Evolutionary conservation across 768 basidiomycete genomes (phyloP).

Genomic region (Kwoniella pini): DNA sequence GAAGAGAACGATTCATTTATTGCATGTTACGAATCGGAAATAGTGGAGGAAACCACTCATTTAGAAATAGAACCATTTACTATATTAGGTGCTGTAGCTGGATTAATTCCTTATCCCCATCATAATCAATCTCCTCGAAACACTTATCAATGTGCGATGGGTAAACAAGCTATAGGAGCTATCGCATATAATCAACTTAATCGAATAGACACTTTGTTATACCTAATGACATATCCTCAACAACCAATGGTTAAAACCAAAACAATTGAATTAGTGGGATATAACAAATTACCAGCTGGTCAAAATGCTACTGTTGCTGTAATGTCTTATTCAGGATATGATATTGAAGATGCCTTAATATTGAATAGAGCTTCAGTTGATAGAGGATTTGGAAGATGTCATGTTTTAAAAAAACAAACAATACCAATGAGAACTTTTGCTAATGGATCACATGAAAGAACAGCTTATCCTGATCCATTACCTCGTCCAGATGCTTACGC

Average conservation of each 20-base stretch:
- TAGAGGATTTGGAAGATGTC: constrained; percentile 95
- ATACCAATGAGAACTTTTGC: constrained; percentile 94
- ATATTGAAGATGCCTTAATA: constrained; percentile 98
- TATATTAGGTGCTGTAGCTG: constrained; percentile 93
- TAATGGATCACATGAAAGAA: constrained; percentile 95
- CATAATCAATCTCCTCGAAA: constrained; percentile 99
- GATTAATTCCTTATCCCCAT: constrained; percentile 97
- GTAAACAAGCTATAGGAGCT: constrained; percentile 98
- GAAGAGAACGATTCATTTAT: constrained; percentile 98
- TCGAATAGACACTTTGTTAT: constrained; percentile 96
- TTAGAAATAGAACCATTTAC: constrained; percentile 99
- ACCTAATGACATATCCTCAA: constrained; percentile 95
- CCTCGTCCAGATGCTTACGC: constrained; percentile 78
- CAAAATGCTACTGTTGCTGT: constrained; percentile 98
- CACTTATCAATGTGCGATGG: constrained; percentile 99
- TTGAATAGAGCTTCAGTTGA: constrained; percentile 95
- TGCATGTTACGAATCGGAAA: constrained; percentile 87
- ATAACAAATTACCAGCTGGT: constrained; percentile 93
- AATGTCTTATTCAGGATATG: constrained; percentile 99
- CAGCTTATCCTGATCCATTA: constrained; percentile 88
- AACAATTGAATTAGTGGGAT: constrained; percentile 94
- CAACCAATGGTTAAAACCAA: constrained; percentile 99
- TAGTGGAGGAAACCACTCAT: constrained; percentile 81
- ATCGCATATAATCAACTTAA: constrained; percentile 98
- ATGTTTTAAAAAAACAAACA: constrained; percentile 92